Evolutionary conservation across 805 yeast genomes (phyloP).

Genomic region (Metschnikowia drakensbergensis): DNA sequence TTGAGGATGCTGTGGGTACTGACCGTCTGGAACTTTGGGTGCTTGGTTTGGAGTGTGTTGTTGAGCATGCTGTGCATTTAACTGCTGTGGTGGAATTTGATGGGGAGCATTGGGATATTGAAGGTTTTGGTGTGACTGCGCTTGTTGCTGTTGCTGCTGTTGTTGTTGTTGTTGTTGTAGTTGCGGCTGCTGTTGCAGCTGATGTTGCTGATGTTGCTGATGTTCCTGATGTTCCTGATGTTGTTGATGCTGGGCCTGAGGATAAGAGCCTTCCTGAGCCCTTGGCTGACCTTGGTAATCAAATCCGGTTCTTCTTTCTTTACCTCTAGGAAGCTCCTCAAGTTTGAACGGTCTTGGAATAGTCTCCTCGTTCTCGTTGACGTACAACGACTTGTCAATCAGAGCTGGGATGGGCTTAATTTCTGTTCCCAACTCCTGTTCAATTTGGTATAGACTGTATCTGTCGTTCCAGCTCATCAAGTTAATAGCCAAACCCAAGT

Average conservation of each 20-base stretch:
- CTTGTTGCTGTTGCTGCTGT: neutral
- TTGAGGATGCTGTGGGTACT: constrained; percentile 13
- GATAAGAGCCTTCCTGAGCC: constrained; percentile 5
- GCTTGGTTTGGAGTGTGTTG: constrained; percentile 7
- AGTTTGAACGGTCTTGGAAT: constrained; percentile 90
- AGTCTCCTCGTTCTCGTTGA: constrained; percentile 67
- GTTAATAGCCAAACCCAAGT: constrained; percentile 95
- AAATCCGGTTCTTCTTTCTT: constrained; percentile 24
- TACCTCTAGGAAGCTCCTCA: constrained; percentile 51
- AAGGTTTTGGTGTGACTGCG: neutral
- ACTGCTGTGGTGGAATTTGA: constrained; percentile 12
- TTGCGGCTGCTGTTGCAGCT: neutral
- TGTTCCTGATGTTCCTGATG: neutral
- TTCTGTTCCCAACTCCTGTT: constrained; percentile 96
- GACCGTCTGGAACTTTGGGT: constrained; percentile 9
- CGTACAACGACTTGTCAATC: constrained; percentile 85
- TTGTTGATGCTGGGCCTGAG: constrained; percentile 1
- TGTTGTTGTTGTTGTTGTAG: neutral
- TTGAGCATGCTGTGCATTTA: constrained; percentile 3
- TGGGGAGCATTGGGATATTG: constrained; percentile 6
- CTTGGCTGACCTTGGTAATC: constrained; percentile 45
- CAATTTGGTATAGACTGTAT: constrained; percentile 87
- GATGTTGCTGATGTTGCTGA: neutral
- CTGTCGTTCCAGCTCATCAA: constrained; percentile 96
- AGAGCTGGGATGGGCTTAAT: constrained; percentile 95